Percentiles rank a stretch among this genome's conserved stretches.
These are phyloP conservation scores for Dothiorella sarmentorum DNA, from an alignment of 2,329 filamentous ascomycete genomes.

Conservation along the genomic window DNA sequence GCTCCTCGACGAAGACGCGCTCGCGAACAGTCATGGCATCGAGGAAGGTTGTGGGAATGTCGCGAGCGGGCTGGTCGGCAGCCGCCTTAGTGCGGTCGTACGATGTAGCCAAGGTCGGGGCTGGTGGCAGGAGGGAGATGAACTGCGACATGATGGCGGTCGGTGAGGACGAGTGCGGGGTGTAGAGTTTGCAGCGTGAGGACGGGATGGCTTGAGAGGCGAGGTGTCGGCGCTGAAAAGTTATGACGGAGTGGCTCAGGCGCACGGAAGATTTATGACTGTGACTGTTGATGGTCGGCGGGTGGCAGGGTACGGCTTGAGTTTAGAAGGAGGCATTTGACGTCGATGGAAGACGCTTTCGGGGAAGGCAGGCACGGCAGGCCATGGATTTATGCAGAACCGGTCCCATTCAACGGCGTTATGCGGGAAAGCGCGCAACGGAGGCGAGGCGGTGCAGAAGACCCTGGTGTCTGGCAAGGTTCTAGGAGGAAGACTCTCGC, in stretches of 20 bases:
- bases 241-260: not conserved
- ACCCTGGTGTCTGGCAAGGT: constrained; percentile 2
- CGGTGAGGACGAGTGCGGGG: not conserved
- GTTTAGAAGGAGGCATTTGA: not conserved
- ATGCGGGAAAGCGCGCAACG: not conserved
- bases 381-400: constrained; percentile 7
- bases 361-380: not conserved
- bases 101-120: constrained; percentile 31
- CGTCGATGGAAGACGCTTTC: not conserved
- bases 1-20: constrained; percentile 57
- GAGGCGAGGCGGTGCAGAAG: not conserved
- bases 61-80: constrained; percentile 31
- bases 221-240: not conserved
- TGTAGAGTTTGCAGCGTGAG: not conserved
- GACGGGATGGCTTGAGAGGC: not conserved
- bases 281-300: not conserved
- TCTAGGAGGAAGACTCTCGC: not conserved
- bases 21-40: constrained; percentile 58
- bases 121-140: constrained; percentile 37
- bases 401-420: not conserved
- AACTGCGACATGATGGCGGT: constrained; percentile 33
- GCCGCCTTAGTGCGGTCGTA: constrained; percentile 36
- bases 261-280: not conserved
- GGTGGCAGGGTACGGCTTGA: not conserved
- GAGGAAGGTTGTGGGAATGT: constrained; percentile 44